Evolutionary conservation across 306 rosid genomes (phyloP).

Genomic region (Amphicarpaea edgeworthii): DNA sequence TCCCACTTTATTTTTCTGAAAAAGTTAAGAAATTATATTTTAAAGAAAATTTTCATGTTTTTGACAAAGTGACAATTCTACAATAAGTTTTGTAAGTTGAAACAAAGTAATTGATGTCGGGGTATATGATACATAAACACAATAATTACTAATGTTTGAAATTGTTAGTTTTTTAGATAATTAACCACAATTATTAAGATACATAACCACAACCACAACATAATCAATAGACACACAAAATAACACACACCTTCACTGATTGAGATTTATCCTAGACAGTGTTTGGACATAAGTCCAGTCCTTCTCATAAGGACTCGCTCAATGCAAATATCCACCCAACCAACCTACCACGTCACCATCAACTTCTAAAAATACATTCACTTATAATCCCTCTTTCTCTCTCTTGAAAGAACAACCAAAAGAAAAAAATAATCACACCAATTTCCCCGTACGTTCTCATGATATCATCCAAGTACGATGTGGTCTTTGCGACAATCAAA

Average conservation of each 20-base stretch:
- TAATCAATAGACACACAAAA: neutral
- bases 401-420: neutral
- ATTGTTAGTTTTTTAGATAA: too few species aligned
- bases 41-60: too few species aligned
- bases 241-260: neutral
- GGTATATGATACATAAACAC: too few species aligned
- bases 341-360: constrained; percentile 29
- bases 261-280: constrained; percentile 36
- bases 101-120: too few species aligned
- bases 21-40: too few species aligned
- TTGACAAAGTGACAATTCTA: too few species aligned
- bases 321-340: constrained; percentile 28
- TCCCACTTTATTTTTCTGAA: too few species aligned
- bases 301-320: constrained; percentile 62
- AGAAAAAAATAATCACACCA: neutral
- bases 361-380: neutral
- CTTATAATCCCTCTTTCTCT: neutral
- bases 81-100: too few species aligned
- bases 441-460: constrained; percentile 26
- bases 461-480: constrained; percentile 30
- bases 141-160: too few species aligned
- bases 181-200: too few species aligned
- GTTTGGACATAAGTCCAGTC: neutral
- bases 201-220: too few species aligned
- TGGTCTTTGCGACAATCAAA: constrained; percentile 3